Conservation (phyloP, 2,329 filamentous ascomycete species). For the Fusarium nisikadoi region DNA sequence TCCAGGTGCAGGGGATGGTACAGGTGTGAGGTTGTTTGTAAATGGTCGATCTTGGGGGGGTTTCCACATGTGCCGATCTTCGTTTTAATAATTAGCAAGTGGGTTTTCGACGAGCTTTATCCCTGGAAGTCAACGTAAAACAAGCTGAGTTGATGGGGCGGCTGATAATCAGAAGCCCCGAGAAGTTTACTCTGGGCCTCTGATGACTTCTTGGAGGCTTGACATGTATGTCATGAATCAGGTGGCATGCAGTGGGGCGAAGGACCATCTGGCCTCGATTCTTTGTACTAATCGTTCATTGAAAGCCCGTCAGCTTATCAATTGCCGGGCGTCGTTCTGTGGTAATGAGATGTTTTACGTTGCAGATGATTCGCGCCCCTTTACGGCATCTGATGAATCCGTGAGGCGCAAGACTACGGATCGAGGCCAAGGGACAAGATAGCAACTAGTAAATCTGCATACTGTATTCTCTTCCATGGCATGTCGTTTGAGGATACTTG, state of each 20-base stretch:
- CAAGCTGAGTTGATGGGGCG: background rate
- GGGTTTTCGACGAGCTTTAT: background rate
- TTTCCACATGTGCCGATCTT: background rate
- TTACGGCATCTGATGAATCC: background rate
- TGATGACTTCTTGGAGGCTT: background rate
- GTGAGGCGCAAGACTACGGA: background rate
- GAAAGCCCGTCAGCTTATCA: background rate
- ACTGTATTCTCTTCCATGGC: background rate
- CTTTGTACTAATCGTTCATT: background rate
- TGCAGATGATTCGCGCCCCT: background rate
- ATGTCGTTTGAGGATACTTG: background rate
- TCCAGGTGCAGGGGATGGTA: background rate
- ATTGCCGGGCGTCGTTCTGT: background rate
- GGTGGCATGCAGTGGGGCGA: background rate
- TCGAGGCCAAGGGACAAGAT: background rate
- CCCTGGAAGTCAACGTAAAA: slow-evolving; percentile 2
- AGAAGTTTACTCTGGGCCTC: background rate
- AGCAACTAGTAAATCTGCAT: background rate
- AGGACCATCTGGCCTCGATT: background rate
- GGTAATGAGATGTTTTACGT: background rate
- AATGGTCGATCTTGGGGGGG: background rate
- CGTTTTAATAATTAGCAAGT: background rate
- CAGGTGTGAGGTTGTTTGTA: background rate
- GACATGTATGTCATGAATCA: background rate
- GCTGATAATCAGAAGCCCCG: background rate